phyloP scores from a whole-genome alignment of 2,329 filamentous ascomycete species.

The Cercospora janseana region DNA sequence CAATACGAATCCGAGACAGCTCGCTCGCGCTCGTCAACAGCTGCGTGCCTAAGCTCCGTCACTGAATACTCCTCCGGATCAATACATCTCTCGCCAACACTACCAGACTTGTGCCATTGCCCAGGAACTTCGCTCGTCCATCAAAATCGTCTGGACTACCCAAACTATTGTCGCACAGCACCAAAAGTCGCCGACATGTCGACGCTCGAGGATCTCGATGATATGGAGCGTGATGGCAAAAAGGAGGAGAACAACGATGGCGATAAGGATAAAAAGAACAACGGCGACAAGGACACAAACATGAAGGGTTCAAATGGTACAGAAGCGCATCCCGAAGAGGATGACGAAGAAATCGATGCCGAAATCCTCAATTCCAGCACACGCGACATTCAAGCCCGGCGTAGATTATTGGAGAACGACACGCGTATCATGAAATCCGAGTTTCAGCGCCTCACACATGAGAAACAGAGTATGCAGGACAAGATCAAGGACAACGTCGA shows the following conservation, averaged over 20 bases:
- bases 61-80: slow-evolving; percentile 1
- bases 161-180: too few species aligned
- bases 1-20: slow-evolving; percentile 3
- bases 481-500: slow-evolving; percentile 99
- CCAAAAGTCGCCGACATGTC: slow-evolving; percentile 72
- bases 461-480: slow-evolving; percentile 93
- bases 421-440: slow-evolving; percentile 98
- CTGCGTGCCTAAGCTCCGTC: slow-evolving; percentile 5
- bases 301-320: slow-evolving; percentile 77
- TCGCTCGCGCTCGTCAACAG: slow-evolving; percentile 11
- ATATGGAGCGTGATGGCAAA: slow-evolving; percentile 76
- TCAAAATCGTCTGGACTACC: background rate
- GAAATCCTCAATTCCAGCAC: slow-evolving; percentile 92
- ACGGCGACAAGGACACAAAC: slow-evolving; percentile 68
- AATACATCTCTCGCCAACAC: background rate
- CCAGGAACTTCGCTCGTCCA: background rate
- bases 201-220: slow-evolving; percentile 87
- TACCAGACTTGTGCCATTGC: too few species aligned
- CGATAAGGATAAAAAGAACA: slow-evolving; percentile 56
- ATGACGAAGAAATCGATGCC: slow-evolving; percentile 71
- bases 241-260: slow-evolving; percentile 61
- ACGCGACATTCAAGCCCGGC: slow-evolving; percentile 88
- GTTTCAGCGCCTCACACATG: slow-evolving; percentile 86
- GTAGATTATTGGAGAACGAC: slow-evolving; percentile 92
- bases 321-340: slow-evolving; percentile 60